These are phyloP conservation scores for Backusella westeae DNA, from an alignment of 192 early-diverging fungal species.

Conservation along the genomic window DNA sequence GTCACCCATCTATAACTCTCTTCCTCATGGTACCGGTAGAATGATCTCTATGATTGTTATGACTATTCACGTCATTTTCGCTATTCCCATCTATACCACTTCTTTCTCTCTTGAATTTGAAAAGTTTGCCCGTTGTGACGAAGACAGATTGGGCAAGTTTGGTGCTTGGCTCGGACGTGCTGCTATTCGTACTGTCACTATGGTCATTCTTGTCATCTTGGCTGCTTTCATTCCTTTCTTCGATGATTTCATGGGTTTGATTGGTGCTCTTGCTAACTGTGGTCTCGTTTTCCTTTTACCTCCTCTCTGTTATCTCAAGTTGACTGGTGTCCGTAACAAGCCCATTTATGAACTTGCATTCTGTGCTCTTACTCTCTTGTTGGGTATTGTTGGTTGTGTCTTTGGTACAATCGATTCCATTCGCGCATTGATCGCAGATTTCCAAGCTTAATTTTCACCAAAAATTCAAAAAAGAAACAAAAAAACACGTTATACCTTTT, in stretches of 20 bases:
- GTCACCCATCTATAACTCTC: constrained; percentile 73
- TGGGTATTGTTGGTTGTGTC: constrained; percentile 59
- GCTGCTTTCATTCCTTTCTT: constrained; percentile 78
- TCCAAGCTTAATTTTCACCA: constrained; percentile 4
- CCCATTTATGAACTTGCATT: constrained; percentile 46
- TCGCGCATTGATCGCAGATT: constrained; percentile 47
- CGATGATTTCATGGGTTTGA: constrained; percentile 72
- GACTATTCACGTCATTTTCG: constrained; percentile 79
- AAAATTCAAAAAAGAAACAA: not conserved
- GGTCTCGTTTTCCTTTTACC: constrained; percentile 85
- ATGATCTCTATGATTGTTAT: constrained; percentile 71
- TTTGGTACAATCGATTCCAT: constrained; percentile 71
- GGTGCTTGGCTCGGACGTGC: constrained; percentile 59
- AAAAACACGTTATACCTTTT: constrained; percentile 1
- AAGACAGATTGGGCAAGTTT: constrained; percentile 46
- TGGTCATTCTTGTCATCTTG: constrained; percentile 54
- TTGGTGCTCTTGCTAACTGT: constrained; percentile 77
- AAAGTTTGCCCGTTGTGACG: constrained; percentile 51
- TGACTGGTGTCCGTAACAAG: constrained; percentile 57
- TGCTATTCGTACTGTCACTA: constrained; percentile 54
- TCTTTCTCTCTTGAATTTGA: constrained; percentile 79
- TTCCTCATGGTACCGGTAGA: constrained; percentile 61
- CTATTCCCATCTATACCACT: constrained; percentile 75
- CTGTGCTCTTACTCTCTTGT: constrained; percentile 53
- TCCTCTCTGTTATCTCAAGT: constrained; percentile 70